A percentile compares a stretch with the other conserved stretches of the same genome.
phyloP scores from a whole-genome alignment of 2,329 filamentous ascomycete species.

The Clonostachys rhizophaga region DNA sequence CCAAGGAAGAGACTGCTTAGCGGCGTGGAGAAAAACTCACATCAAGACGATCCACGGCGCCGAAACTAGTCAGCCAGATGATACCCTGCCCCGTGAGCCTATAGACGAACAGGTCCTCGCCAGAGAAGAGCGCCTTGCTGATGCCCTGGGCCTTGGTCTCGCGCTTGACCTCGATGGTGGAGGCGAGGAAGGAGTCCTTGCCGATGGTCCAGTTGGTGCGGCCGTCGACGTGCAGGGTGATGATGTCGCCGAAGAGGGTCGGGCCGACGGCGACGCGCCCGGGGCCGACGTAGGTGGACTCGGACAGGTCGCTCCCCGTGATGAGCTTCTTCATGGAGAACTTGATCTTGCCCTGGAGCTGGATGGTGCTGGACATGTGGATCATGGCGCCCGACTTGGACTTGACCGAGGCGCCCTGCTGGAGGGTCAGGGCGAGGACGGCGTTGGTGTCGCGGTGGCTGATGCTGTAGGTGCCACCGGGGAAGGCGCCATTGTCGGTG shows the following conservation, averaged over 20 bases:
- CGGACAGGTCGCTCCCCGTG: conserved; percentile 9
- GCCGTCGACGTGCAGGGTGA: conserved; percentile 9
- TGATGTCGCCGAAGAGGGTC: conserved; percentile 11
- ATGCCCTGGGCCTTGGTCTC: conserved; percentile 11
- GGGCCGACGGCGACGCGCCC: conserved; percentile 8
- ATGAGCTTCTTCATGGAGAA: conserved; percentile 12
- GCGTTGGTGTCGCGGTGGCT: conserved; percentile 10
- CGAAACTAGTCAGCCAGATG: conserved; percentile 12
- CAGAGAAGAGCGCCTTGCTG: conserved; percentile 10
- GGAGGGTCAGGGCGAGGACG: conserved; percentile 8
- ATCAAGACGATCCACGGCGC: conserved; percentile 11
- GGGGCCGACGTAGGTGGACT: conserved; percentile 8
- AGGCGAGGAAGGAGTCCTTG: conserved; percentile 10
- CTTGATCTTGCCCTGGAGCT: conserved; percentile 10
- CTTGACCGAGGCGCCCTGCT: conserved; percentile 5
- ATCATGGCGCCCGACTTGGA: conserved; percentile 11
- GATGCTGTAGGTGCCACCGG: conserved; percentile 8
- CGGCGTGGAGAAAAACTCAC: conserved; percentile 3
- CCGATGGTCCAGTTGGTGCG: conserved; percentile 8
- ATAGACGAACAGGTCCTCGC: conserved; percentile 12
- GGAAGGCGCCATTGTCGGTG: conserved; percentile 6
- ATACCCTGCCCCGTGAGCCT: conserved; percentile 7
- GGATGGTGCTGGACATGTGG: conserved; percentile 9
- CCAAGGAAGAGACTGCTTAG: not conserved
- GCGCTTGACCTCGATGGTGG: conserved; percentile 8